Conservation (phyloP, 768 basidiomycete genomes). For the Russula foetens region DNA sequence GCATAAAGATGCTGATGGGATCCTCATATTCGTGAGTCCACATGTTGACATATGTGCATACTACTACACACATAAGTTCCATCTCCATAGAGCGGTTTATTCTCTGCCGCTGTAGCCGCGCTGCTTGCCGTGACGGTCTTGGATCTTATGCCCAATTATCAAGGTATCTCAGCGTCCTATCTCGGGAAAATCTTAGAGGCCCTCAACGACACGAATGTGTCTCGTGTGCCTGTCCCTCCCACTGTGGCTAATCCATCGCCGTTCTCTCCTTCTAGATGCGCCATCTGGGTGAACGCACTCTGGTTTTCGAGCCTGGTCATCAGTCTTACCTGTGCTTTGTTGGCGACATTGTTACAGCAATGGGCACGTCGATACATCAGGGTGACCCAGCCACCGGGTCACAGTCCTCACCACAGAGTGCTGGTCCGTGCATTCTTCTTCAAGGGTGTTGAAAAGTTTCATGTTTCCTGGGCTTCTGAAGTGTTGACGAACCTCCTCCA, state of each 20-base stretch:
- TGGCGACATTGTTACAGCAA: no score
- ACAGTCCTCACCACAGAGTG: neutral
- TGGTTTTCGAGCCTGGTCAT: no score
- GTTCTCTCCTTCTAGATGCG: neutral
- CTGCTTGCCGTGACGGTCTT: no score
- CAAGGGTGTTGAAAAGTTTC: neutral
- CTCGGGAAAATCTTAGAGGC: no score
- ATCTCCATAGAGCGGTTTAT: no score
- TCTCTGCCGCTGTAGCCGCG: no score
- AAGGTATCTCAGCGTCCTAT: no score
- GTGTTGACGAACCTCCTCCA: neutral
- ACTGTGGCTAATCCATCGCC: neutral
- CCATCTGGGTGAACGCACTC: no score
- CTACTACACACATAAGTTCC: neutral
- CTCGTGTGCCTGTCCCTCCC: neutral
- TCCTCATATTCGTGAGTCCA: no score
- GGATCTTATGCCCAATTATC: no score
- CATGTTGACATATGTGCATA: neutral
- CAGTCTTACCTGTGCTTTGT: no score
- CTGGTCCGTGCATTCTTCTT: neutral
- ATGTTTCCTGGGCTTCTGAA: neutral
- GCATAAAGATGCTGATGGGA: neutral
- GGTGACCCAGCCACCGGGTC: neutral
- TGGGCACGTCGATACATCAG: no score
- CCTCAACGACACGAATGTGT: neutral